Conservation (phyloP, 2,329 filamentous ascomycete genomes). For the Pseudocercospora macadamiae region DNA sequence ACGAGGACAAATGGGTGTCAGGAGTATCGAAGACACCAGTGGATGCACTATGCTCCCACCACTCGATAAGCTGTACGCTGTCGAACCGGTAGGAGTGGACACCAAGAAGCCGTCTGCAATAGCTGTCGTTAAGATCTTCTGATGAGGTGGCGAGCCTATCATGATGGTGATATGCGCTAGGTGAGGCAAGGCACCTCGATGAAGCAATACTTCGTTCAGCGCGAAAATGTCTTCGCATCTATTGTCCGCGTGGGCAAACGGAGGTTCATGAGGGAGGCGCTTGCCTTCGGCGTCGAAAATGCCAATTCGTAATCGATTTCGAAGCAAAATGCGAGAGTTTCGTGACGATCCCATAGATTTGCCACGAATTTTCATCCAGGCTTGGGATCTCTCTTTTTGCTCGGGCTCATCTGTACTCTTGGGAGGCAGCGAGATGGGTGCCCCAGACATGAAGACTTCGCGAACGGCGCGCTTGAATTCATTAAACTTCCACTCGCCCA, state of each 20-base stretch:
- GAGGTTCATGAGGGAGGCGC: conserved; percentile 40
- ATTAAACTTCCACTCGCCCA: conserved; percentile 94
- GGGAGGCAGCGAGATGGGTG: conserved; percentile 36
- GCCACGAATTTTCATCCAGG: conserved; percentile 75
- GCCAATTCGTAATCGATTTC: conserved; percentile 84
- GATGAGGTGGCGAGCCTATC: conserved; percentile 62
- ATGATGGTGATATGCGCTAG: conserved; percentile 90
- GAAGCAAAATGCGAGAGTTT: conserved; percentile 78
- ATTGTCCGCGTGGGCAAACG: conserved; percentile 35
- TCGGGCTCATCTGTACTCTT: conserved; percentile 28
- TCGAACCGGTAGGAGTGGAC: conserved; percentile 90
- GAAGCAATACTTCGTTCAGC: conserved; percentile 93
- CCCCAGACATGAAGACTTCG: conserved; percentile 86
- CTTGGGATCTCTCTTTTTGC: conserved; percentile 32
- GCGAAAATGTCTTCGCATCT: conserved; percentile 62
- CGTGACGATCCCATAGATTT: conserved; percentile 78
- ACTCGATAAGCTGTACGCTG: conserved; percentile 90
- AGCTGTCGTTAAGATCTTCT: conserved; percentile 87
- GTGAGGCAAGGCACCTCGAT: conserved; percentile 86
- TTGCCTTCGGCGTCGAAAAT: conserved; percentile 73
- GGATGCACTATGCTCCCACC: conserved; percentile 95
- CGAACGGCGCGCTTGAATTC: conserved; percentile 92
- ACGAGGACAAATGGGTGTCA: conserved; percentile 92
- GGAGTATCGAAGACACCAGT: conserved; percentile 80
- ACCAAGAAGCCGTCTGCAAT: conserved; percentile 95